Base-by-base conservation (phyloP, 1,139 yeast species). In the Insectozyma bohioensis region DNA sequence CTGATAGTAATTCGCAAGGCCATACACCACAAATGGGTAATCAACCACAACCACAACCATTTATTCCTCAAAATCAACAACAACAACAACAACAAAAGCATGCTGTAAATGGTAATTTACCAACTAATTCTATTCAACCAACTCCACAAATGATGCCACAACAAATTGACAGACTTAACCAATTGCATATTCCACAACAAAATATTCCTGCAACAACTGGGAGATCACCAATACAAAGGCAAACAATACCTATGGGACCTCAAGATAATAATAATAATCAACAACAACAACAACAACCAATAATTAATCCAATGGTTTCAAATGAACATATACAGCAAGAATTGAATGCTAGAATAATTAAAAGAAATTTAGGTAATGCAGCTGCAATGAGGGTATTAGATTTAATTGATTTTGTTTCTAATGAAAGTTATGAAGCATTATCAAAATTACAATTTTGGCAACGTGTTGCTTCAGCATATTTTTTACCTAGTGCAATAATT, bases 311-410 rank as follows among this genome's bases (percentile, higher is more conserved):
- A 12, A n/a, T 26, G 10, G 14, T 27, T 11, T 24, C 23, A 8
- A 19, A 33, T 12, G 37, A 32, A 8, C 41, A 38, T 26, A 18
- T 33, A 22, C 67, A 61, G 36, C 61, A 54, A 35, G 71, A 65
- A 31, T 35, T 63, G 7, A 64, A 65, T 37, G 52, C 66, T 5
- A 55, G 66, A 31, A 54, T 67, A 11, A 54, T 63, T 40, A 65
- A 64, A 39, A 48, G 72, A 17, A 67, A 67, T 40, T 39, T 67
- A 31, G 75, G 74, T 3, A 68, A 67, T 50, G 69, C 74, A n/a
- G 73, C 65, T 10, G 65, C 61, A 20, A 53, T 69, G 45, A 50
- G 73, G 22, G 49, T 67, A 7, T 52, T 65, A 27, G 70, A 65
- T 36, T 49, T 66, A 14, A 48, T 66, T 12, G 72, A 66, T 26